Evolutionary conservation across 2,329 filamentous ascomycete species (phyloP), one percentile per base, ranked within the genome.

Genomic region (Magnaporthiopsis poae): DNA sequence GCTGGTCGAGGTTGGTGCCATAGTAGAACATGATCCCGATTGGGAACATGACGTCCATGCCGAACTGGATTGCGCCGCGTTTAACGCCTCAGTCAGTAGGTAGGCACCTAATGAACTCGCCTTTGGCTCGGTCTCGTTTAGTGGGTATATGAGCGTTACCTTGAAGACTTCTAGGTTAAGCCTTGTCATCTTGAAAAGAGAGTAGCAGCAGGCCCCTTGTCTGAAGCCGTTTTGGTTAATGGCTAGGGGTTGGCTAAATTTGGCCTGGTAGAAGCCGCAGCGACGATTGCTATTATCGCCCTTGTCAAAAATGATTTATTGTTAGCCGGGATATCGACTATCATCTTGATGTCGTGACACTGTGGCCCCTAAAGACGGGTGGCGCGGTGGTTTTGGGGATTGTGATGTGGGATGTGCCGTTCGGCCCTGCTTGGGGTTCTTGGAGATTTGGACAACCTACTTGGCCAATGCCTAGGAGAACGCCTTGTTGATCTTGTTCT

Each of bases 1-100:
- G 89, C 71, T 89, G 85, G 79, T 99, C 95, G 75, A 99, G 91
- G 78, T 99, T 99, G 67, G 93, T 96, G 76, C 95, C 95, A 78
- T 98, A 99, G 82, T 99, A 99, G 84, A 96, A 98, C 95, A 99
- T 99, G 83, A 95, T 93, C 73, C 91, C 92, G 74, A 99, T 98
- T 25, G 95, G 95, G 80, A 99, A 99, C 85, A 97, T 89, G 81
- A 99, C 89, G 82, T 99, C 99, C 85, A 96, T 91, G 81, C 94
- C 93, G 78, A 99, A 99, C 94, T 97, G 69, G 67, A 29, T 61
- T 62, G 60, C 13, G 9, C 5, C 9, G 29, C 1, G 9, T n/a
- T 33, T 33, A 4, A 31, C 39, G 63, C 27, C 21, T 29, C 29
- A 18, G 46, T 64, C 46, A 25, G 39, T 18, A 31, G 31, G 27